Evolutionary conservation across 257 asterid genomes (phyloP).

Genomic region (Jacaranda copaia): DNA sequence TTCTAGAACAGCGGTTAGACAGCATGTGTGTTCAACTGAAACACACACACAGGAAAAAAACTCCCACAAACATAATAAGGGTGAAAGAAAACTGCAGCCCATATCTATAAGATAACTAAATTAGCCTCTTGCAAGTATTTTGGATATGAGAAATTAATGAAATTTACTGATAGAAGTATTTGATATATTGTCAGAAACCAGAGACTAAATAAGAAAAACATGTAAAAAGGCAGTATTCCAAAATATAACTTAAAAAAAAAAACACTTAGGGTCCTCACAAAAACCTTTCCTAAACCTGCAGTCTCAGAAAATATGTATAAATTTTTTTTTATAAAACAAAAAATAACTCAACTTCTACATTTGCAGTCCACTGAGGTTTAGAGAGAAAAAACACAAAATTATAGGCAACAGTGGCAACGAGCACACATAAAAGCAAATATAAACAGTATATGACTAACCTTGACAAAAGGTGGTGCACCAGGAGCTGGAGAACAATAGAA

Average conservation of each 20-base stretch:
- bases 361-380: not conserved
- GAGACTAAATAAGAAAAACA: not conserved
- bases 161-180: not conserved
- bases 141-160: not conserved
- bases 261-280: no score
- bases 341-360: slow-evolving; percentile 4
- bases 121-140: not conserved
- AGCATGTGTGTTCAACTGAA: not conserved
- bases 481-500: slow-evolving; percentile 55
- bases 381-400: not conserved
- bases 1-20: not conserved
- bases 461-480: slow-evolving; percentile 51
- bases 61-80: not conserved
- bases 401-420: not conserved
- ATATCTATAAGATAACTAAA: not conserved
- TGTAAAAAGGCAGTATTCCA: not conserved
- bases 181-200: not conserved
- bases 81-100: not conserved
- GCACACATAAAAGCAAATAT: not conserved
- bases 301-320: no score
- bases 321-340: not conserved
- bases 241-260: no score
- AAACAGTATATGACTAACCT: slow-evolving; percentile 35
- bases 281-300: not conserved
- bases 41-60: not conserved